Base-by-base conservation (phyloP, 129 eudicot species). In the Silybum marianum region DNA sequence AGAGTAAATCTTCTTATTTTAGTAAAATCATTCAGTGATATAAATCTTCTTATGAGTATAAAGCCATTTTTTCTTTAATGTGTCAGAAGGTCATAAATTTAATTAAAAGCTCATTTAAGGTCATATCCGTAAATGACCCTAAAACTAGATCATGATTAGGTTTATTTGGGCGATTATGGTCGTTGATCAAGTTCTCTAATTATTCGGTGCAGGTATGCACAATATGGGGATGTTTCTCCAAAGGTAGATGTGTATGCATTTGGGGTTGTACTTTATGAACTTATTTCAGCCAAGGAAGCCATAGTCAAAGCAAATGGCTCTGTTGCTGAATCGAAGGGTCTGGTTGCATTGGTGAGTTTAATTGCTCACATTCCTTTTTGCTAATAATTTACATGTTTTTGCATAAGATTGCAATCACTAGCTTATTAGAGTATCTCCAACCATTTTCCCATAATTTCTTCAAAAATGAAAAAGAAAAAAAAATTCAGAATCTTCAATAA, bases 221-320 rank as follows among this genome's bases (percentile, higher is more conserved):
- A 90, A 30, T 93, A 84, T 65, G 98, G 98, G 9, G 97, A 89
- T 28, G 89, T 93, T 40, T 91, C 99, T 81, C 91, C 98, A 28
- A 95, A 95, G 84, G 85, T 93, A 76, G 99, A 95, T 84, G 99
- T 95, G 24, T 95, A 85, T 81, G 99, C 99, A 75, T 95, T 95
- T 82, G 99, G 98, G 54, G 99, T 95, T 77, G 99, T 95, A 28
- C 91, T 95, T 32, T 95, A 89, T 79, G 97, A 95, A 77, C 91
- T 95, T 73, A 92, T 95, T 46, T 95, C 99, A 81, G 97, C 92
- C 65, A 93, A 95, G 80, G 97, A 93, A 79, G 99, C 99, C 63
- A 89, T 95, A 78, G 97, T 95, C 69, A 95, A 88, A 87, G 88
- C 77, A 68, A 85, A 67, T 71, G 90, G 81, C 60, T 70, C 89